A percentile compares a stretch with the other conserved stretches of the same genome.
Conservation (phyloP, 208 protist genomes). For the Acanthamoeba culbertsoni region DNA sequence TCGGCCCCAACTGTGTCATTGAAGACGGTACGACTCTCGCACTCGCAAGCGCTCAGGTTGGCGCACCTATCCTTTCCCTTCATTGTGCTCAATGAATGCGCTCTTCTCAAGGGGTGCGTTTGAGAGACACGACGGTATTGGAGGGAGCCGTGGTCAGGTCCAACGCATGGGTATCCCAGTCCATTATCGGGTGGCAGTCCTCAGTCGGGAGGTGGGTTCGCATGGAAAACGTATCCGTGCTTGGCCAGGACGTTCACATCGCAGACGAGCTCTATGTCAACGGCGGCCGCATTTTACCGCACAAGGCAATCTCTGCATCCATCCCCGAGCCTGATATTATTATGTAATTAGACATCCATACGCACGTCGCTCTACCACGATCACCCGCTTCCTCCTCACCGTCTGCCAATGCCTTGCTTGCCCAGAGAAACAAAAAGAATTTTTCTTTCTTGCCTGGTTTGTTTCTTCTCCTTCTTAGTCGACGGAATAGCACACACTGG, state of each 20-base stretch:
- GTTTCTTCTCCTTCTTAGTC: no score
- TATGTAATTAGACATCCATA: slow-evolving; percentile 87
- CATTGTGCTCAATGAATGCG: neutral
- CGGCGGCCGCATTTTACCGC: slow-evolving; percentile 91
- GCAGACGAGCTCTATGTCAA: slow-evolving; percentile 91
- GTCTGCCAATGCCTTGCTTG: no score
- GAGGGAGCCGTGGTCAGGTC: slow-evolving; percentile 86
- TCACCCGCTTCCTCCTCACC: no score
- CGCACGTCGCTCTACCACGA: no score
- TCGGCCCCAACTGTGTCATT: slow-evolving; percentile 93
- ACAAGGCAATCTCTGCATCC: slow-evolving; percentile 91
- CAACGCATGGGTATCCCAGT: slow-evolving; percentile 87
- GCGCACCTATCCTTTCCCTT: neutral
- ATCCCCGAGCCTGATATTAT: slow-evolving; percentile 90
- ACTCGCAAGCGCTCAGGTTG: neutral
- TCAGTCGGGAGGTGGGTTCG: slow-evolving; percentile 86
- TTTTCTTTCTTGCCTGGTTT: no score
- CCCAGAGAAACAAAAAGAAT: no score
- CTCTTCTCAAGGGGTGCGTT: slow-evolving; percentile 79
- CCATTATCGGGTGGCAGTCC: slow-evolving; percentile 96
- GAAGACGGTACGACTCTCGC: slow-evolving; percentile 79
- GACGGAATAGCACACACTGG: no score
- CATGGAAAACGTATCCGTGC: slow-evolving; percentile 92
- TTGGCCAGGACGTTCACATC: slow-evolving; percentile 94
- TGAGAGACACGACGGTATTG: slow-evolving; percentile 89